phyloP scores from a whole-genome alignment of 2,329 filamentous ascomycete genomes.

The Thielaviopsis punctulata region DNA sequence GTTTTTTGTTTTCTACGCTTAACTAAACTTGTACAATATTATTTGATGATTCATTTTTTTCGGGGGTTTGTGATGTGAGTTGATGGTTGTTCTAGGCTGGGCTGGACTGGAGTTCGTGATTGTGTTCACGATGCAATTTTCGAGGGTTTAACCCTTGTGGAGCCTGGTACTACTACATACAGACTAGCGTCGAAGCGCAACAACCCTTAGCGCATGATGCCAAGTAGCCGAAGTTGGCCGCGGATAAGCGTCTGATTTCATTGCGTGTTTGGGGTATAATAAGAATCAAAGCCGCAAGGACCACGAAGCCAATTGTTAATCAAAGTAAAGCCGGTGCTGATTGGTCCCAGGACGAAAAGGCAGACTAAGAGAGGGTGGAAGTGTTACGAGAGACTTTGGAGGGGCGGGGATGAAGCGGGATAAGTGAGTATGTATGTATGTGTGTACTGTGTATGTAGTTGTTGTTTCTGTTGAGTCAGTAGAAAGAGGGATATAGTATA shows the following conservation, averaged over 20 bases:
- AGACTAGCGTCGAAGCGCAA: neutral
- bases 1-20: slow-evolving; percentile 7
- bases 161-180: neutral
- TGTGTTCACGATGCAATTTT: too few species aligned
- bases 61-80: too few species aligned
- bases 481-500: too few species aligned
- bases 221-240: neutral
- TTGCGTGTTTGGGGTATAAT: too few species aligned
- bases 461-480: too few species aligned
- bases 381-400: neutral
- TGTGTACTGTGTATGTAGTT: too few species aligned
- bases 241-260: neutral
- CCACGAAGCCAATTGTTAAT: too few species aligned
- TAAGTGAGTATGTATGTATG: too few species aligned
- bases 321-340: neutral
- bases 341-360: neutral
- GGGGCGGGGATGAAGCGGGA: neutral
- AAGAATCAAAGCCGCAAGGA: too few species aligned
- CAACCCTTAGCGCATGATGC: neutral
- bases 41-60: neutral
- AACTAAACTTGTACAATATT: neutral
- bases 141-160: too few species aligned
- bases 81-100: too few species aligned
- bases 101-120: too few species aligned
- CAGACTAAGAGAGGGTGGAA: neutral